Evolutionary conservation across 306 rosid species (phyloP).

Genomic region (Echinosophora koreensis): DNA sequence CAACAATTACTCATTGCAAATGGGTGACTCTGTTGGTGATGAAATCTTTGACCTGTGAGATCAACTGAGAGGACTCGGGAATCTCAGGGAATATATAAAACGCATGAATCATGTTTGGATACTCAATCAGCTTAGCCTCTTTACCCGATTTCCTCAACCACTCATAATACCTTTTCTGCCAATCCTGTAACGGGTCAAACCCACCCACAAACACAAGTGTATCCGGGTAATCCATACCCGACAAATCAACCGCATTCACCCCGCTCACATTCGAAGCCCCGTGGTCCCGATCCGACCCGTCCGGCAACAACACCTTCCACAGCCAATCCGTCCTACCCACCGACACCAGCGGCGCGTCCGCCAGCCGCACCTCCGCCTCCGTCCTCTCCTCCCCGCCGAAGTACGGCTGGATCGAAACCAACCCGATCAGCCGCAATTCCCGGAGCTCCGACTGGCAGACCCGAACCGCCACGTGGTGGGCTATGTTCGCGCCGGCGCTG

Average conservation of each 20-base stretch:
- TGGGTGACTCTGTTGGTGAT: no score
- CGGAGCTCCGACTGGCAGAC: slow-evolving; percentile 29
- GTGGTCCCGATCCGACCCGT: slow-evolving; percentile 62
- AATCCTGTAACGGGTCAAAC: slow-evolving; percentile 78
- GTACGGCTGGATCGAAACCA: slow-evolving; percentile 73
- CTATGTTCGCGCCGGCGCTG: slow-evolving; percentile 87
- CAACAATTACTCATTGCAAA: background rate
- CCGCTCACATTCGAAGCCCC: slow-evolving; percentile 66
- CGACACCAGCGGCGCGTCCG: slow-evolving; percentile 51
- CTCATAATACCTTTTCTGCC: slow-evolving; percentile 69
- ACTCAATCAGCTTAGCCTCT: slow-evolving; percentile 58
- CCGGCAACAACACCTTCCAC: slow-evolving; percentile 72
- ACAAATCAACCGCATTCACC: slow-evolving; percentile 58
- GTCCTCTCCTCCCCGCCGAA: slow-evolving; percentile 86
- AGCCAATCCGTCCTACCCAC: slow-evolving; percentile 62
- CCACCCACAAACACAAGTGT: slow-evolving; percentile 71
- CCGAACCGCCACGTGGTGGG: slow-evolving; percentile 69
- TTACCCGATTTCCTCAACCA: slow-evolving; percentile 72
- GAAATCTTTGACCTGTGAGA: slow-evolving; percentile 63
- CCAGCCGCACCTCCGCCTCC: slow-evolving; percentile 60
- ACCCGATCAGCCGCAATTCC: slow-evolving; percentile 42
- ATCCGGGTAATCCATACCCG: slow-evolving; percentile 68
- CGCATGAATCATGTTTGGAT: slow-evolving; percentile 66
- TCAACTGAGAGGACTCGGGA: slow-evolving; percentile 56
- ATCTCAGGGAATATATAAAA: slow-evolving; percentile 68